A percentile compares a stretch with the other conserved stretches of the same genome.
These are phyloP conservation scores for Cryptosporidium felis DNA, from an alignment of 169 alveolate species.

Conservation along the genomic window DNA sequence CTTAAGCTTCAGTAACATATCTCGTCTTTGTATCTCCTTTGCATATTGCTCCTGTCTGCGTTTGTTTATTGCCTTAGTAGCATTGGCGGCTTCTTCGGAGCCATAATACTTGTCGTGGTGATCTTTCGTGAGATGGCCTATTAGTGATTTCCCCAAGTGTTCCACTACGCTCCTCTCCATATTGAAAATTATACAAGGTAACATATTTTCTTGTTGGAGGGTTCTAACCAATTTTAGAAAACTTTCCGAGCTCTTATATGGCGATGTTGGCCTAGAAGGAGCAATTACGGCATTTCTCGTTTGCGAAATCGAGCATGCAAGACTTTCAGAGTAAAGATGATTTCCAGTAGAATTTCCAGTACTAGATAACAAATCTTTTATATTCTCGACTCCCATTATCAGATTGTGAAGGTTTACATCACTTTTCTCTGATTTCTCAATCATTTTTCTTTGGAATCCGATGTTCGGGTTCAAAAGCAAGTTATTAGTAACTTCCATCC, in stretches of 20 bases:
- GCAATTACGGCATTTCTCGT: conserved; percentile 10
- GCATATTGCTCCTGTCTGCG: conserved; percentile 81
- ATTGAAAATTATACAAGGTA: conserved; percentile 89
- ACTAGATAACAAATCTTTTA: neutral
- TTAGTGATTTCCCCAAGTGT: conserved; percentile 78
- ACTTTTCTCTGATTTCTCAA: conserved; percentile 29
- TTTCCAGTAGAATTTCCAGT: neutral
- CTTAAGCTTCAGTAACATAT: conserved; percentile 80
- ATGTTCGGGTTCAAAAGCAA: conserved; percentile 38
- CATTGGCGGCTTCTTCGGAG: conserved; percentile 81
- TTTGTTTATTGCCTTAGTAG: conserved; percentile 82
- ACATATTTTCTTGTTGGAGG: conserved; percentile 79
- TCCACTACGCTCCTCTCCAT: conserved; percentile 83
- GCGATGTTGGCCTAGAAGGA: conserved; percentile 24
- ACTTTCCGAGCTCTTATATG: conserved; percentile 72
- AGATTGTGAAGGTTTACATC: conserved; percentile 14
- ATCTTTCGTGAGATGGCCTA: conserved; percentile 77
- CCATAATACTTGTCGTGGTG: conserved; percentile 89
- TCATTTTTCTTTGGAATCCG: conserved; percentile 38
- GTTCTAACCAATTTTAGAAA: conserved; percentile 78
- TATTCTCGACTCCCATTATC: conserved; percentile 45
- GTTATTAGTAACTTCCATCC: conserved; percentile 25
- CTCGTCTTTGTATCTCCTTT: conserved; percentile 80
- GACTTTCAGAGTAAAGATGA: neutral
- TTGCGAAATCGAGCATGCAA: conserved; percentile 11